Percentiles rank a stretch among this genome's conserved stretches.
Evolutionary conservation across 2,329 filamentous ascomycete genomes (phyloP).

Genomic region (Aspergillus versicolor): DNA sequence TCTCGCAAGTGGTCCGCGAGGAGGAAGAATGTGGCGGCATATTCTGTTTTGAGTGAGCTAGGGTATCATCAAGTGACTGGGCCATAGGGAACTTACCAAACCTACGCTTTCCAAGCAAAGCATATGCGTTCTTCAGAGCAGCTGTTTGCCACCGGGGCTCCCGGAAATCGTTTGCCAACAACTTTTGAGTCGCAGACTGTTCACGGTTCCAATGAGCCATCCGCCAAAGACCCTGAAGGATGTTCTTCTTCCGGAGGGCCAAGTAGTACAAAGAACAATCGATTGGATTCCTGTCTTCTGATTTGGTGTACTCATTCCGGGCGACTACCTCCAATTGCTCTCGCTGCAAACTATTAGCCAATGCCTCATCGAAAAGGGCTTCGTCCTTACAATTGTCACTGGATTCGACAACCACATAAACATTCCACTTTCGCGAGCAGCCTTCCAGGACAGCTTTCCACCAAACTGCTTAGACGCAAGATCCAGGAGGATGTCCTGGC

Average conservation of each 20-base stretch:
- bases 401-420: constrained; percentile 92
- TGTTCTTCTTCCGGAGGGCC: constrained; percentile 83
- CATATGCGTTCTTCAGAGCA: constrained; percentile 94
- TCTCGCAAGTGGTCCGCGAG: constrained; percentile 81
- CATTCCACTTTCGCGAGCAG: constrained; percentile 81
- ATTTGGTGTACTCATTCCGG: constrained; percentile 87
- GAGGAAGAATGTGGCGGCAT: constrained; percentile 93
- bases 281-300: constrained; percentile 82
- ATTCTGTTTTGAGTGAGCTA: constrained; percentile 58
- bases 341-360: constrained; percentile 48
- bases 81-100: constrained; percentile 60
- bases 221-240: constrained; percentile 88
- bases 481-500: constrained; percentile 86
- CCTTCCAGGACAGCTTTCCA: constrained; percentile 76
- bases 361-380: neutral
- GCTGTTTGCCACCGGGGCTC: constrained; percentile 84
- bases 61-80: neutral
- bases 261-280: constrained; percentile 91
- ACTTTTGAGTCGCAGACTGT: constrained; percentile 72
- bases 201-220: constrained; percentile 90
- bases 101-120: constrained; percentile 82
- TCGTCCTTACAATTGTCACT: constrained; percentile 65
- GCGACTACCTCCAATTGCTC: constrained; percentile 86
- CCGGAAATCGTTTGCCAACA: constrained; percentile 87
- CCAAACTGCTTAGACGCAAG: constrained; percentile 79